phyloP scores from a whole-genome alignment of 768 basidiomycete genomes.

The Candolleomyces eurysporus region DNA sequence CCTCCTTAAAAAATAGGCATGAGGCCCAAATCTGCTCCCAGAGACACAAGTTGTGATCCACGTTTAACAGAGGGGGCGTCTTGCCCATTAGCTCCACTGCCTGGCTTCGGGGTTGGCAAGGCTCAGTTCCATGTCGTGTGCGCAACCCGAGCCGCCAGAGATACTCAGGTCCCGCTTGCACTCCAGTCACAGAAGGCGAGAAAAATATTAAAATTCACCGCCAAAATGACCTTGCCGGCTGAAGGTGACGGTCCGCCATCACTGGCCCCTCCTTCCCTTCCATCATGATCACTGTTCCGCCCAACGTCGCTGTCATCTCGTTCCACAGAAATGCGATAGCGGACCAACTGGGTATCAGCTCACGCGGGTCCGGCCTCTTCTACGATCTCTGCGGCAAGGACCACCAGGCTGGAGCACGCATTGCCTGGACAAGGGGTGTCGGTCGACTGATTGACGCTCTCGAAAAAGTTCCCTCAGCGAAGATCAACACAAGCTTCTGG shows the following conservation, averaged over 20 bases:
- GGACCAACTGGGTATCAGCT: constrained; percentile 37
- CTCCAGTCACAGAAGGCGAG: constrained; percentile 40
- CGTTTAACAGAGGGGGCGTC: too few relatives aligned
- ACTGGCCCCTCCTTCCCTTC: constrained; percentile 42
- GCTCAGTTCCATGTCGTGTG: too few relatives aligned
- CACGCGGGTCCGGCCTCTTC: constrained; percentile 57
- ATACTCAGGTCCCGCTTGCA: too few relatives aligned
- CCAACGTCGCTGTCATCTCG: constrained; percentile 41
- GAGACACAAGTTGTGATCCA: too few relatives aligned
- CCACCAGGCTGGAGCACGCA: constrained; percentile 49
- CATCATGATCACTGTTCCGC: constrained; percentile 13
- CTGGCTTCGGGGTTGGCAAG: too few relatives aligned
- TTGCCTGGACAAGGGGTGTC: constrained; percentile 62
- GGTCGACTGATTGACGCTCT: constrained; percentile 58
- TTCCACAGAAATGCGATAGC: constrained; percentile 55
- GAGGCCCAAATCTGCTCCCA: too few relatives aligned
- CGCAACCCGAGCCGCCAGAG: too few relatives aligned
- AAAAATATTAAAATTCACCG: constrained; percentile 48
- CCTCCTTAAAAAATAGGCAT: too few relatives aligned
- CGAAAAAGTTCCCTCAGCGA: constrained; percentile 37
- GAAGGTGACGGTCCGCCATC: constrained; percentile 40
- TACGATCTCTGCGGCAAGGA: constrained; percentile 50
- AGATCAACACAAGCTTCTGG: constrained; percentile 50
- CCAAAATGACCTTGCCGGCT: constrained; percentile 44
- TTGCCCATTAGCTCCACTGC: too few relatives aligned